Evolutionary conservation across 1,284 basidiomycete species (phyloP), one percentile per base, ranked within the genome.

Genomic region (Papiliotrema fonsecae): DNA sequence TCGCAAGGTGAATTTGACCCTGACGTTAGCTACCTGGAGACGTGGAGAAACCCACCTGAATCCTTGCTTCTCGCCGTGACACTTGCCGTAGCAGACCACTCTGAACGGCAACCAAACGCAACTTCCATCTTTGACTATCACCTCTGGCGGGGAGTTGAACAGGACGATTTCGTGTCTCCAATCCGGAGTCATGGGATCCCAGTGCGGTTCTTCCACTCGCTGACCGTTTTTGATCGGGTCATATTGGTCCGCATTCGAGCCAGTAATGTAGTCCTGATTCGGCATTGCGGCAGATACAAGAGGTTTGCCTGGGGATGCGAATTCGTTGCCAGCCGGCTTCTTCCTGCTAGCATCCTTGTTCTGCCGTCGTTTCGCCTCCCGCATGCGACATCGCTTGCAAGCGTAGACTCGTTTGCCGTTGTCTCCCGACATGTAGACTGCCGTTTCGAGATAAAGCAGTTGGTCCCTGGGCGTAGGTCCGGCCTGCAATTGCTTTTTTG

Each of bases 21-120:
- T 85, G 54, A 11, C 45, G 44, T 45, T 14, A 44, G 42, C 24
- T 18, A 40, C 18, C 14, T 22, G 6, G 11, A 14, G 26, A 14
- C 27, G 21, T 32, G 16, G 16, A 11, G 13, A 5, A 43, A 66
- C 77, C 60, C 47, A 78, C 77, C 69, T 75, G 75, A 98, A 99
- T 1, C 96, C 96, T 41, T 87, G 78, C 76, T 97, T 97, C 76
- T 98, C 96, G 54, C 90, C 85, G 75, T 99, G 96, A 77, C 98
- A 96, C 45, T 96, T 86, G 65, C 96, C 98, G 73, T 99, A 99
- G 75, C 96, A 99, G 6, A 96, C 97, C 57, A 99, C 91, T 41
- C 96, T 83, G 42, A 97, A 85, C 3, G 96, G 96, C 16, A 99
- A 78, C 65, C 64, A 70, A 18, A 89, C 81, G 13, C 86, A 86